A percentile compares a stretch with the other conserved stretches of the same genome.
Evolutionary conservation across 805 yeast genomes (phyloP).

Genomic region (Starmerella potacharoeniae): DNA sequence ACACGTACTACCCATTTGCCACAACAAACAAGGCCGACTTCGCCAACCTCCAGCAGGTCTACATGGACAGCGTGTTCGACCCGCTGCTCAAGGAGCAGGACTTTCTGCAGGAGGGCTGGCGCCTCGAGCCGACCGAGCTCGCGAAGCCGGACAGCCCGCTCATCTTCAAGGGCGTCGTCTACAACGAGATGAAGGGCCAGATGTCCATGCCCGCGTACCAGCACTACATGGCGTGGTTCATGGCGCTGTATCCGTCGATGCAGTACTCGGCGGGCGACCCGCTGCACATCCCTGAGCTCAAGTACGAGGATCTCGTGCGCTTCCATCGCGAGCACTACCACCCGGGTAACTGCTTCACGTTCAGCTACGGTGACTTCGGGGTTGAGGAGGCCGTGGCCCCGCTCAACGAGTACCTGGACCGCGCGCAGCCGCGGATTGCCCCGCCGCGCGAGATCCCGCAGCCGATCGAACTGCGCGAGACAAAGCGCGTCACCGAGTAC

Average conservation of each 20-base stretch:
- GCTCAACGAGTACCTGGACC: slow-evolving; percentile 18
- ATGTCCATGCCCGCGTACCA: slow-evolving; percentile 77
- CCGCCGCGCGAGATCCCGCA: slow-evolving; percentile 15
- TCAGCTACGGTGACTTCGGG: slow-evolving; percentile 68
- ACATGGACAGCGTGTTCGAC: slow-evolving; percentile 72
- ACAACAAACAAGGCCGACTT: slow-evolving; percentile 81
- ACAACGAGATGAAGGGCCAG: slow-evolving; percentile 98
- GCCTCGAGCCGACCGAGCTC: slow-evolving; percentile 66
- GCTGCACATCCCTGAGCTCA: slow-evolving; percentile 55
- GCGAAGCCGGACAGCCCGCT: slow-evolving; percentile 33
- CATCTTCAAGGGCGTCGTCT: slow-evolving; percentile 87
- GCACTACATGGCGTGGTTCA: slow-evolving; percentile 74
- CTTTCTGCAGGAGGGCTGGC: slow-evolving; percentile 95
- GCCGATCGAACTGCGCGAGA: slow-evolving; percentile 39
- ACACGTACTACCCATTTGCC: slow-evolving; percentile 91
- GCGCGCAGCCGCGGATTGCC: not conserved
- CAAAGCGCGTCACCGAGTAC: slow-evolving; percentile 31
- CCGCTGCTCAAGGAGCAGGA: slow-evolving; percentile 72
- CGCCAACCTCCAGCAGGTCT: slow-evolving; percentile 72
- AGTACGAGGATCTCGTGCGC: slow-evolving; percentile 61
- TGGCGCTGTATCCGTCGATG: slow-evolving; percentile 70
- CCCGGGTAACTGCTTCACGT: slow-evolving; percentile 79
- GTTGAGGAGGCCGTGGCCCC: slow-evolving; percentile 21
- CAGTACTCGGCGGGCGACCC: slow-evolving; percentile 96
- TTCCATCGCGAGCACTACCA: slow-evolving; percentile 73